Percentiles rank a stretch among this genome's conserved stretches.
Evolutionary conservation across 1,284 basidiomycete genomes (phyloP).

Genomic region (Ustilago trichophora): DNA sequence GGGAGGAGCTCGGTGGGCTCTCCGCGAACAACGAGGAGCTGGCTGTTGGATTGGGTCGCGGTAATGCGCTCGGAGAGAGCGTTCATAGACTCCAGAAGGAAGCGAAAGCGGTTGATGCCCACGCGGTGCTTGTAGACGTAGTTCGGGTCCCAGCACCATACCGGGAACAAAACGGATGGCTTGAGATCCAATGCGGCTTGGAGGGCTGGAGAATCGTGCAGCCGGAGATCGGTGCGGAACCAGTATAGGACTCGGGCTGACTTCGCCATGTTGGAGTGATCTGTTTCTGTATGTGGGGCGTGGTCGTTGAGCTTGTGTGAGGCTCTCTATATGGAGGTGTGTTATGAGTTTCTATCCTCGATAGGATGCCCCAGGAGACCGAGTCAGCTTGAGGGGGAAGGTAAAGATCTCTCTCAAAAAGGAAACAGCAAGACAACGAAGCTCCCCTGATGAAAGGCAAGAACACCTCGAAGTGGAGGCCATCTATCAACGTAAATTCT

Average conservation of each 20-base stretch:
- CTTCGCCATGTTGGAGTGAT: slow-evolving; percentile 36
- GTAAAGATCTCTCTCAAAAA: too few species aligned
- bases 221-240: slow-evolving; percentile 71
- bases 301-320: too few species aligned
- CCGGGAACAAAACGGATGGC: slow-evolving; percentile 68
- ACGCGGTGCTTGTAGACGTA: slow-evolving; percentile 70
- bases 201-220: slow-evolving; percentile 71
- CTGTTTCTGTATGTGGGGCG: too few species aligned
- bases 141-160: slow-evolving; percentile 66
- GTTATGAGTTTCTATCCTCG: too few species aligned
- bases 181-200: slow-evolving; percentile 68
- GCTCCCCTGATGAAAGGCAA: too few species aligned
- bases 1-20: slow-evolving; percentile 69
- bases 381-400: too few species aligned
- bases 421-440: too few species aligned
- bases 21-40: slow-evolving; percentile 70
- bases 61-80: slow-evolving; percentile 68
- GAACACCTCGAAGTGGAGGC: too few species aligned
- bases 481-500: too few species aligned
- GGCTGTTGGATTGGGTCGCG: slow-evolving; percentile 67
- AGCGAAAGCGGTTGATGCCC: slow-evolving; percentile 70
- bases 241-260: slow-evolving; percentile 68
- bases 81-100: slow-evolving; percentile 69
- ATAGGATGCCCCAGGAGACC: too few species aligned
- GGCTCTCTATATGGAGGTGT: too few species aligned